Percentiles rank a stretch among this genome's conserved stretches.
Evolutionary conservation across 2,329 filamentous ascomycete species (phyloP).

Genomic region (Mycocentrospora acerina): DNA sequence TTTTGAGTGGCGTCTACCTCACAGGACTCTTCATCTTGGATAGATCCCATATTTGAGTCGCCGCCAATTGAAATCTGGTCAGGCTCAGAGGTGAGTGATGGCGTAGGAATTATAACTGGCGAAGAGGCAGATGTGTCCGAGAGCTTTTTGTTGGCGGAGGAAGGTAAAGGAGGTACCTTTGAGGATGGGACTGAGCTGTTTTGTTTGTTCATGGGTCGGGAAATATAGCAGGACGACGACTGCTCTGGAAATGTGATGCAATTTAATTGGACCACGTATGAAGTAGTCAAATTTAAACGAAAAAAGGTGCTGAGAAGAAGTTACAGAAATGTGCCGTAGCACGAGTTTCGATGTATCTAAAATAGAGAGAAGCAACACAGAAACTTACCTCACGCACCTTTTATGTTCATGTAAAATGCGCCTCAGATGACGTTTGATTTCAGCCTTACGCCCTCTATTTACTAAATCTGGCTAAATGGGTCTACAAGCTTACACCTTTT

Average conservation of each 20-base stretch:
- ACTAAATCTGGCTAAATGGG: background rate
- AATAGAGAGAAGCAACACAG: background rate
- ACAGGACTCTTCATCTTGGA: constrained; percentile 10
- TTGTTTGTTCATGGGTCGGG: constrained; percentile 22
- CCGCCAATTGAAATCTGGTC: constrained; percentile 16
- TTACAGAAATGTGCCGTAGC: too few species aligned
- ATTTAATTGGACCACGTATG: background rate
- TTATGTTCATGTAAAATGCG: constrained; percentile 4
- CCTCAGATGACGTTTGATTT: constrained; percentile 2
- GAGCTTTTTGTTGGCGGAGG: constrained; percentile 11
- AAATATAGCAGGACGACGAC: background rate
- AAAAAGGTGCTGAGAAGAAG: too few species aligned
- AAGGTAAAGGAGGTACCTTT: constrained; percentile 7
- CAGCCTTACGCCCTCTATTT: constrained; percentile 11
- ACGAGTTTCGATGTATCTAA: too few species aligned
- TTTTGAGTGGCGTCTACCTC: too few species aligned
- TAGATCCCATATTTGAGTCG: constrained; percentile 15
- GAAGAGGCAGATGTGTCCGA: constrained; percentile 26
- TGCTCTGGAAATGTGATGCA: background rate
- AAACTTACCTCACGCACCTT: constrained; percentile 7
- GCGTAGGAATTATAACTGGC: constrained; percentile 26
- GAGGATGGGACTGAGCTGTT: constrained; percentile 10
- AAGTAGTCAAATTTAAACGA: too few species aligned
- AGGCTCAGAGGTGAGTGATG: constrained; percentile 22
- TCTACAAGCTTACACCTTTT: too few species aligned